Base-by-base conservation (phyloP, 2,329 filamentous ascomycete species). In the Arthroderma uncinatum region DNA sequence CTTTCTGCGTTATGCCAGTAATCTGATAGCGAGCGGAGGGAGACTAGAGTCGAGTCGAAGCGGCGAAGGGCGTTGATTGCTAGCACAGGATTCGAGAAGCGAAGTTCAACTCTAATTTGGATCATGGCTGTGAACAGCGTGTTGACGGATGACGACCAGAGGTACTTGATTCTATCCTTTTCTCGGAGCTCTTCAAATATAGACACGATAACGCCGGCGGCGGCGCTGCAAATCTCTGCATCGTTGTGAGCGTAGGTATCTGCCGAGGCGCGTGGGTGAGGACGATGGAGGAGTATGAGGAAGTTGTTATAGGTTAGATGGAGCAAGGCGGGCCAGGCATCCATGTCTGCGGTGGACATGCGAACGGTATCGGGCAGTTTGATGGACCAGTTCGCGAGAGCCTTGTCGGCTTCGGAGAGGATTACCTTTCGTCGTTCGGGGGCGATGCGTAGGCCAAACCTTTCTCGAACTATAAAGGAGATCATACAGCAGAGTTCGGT, bases 401-500 rank as follows among this genome's bases (percentile, higher is more conserved):
- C 70, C 58, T 70, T 70, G 56, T 74, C 72, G 6, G 72, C 72
- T 60, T 73, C 70, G 52, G 68, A 67, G 21, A 74, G 66, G 36
- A 69, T 71, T 8, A 70, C 71, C 61, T 73, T 74, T 47, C 71
- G 70, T 42, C 71, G 68, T 62, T 68, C 70, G 60, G 64, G 71
- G 30, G 64, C 71, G 47, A 73, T 70, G 30, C 69, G 67, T 19
- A 74, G 61, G 6, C 72, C 72, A 57, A 74, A 74, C 28, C 72
- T 65, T 58, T 73, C 71, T 16, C 72, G 69, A 55, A 74, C 67
- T 23, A 74, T 70, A 57, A 71, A 73, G 4, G 71, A 77, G 42
- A 79, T 75, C 63, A 80, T 76, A 19, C 76, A 71, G 59, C 78
- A 80, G 0, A 80, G 70, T 37, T 73, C 73, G 2, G 76, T 74